A percentile compares a stretch with the other conserved stretches of the same genome.
phyloP scores from a whole-genome alignment of 768 basidiomycete species.

The Pleurotus platypus region DNA sequence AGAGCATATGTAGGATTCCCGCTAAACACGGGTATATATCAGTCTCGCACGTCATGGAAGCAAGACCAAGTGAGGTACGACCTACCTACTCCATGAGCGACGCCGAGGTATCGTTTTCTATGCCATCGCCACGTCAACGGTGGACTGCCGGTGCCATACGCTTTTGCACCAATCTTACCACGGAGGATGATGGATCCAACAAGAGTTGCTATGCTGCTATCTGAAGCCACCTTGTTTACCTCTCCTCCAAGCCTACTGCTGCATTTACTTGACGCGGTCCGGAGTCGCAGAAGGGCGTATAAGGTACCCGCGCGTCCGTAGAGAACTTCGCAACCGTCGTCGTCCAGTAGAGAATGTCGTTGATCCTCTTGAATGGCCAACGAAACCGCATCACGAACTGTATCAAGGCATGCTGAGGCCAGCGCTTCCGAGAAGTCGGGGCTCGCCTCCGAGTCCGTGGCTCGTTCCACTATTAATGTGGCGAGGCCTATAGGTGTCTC shows the following conservation, averaged over 20 bases:
- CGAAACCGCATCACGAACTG: slow-evolving; percentile 20
- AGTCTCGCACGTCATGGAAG: background rate
- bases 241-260: slow-evolving; percentile 8
- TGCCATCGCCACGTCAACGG: slow-evolving; percentile 62
- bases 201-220: slow-evolving; percentile 28
- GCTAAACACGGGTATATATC: slow-evolving; percentile 24
- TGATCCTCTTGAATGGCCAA: slow-evolving; percentile 19
- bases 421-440: slow-evolving; percentile 4
- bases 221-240: slow-evolving; percentile 24
- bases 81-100: slow-evolving; percentile 58
- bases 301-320: slow-evolving; percentile 59
- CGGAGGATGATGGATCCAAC: slow-evolving; percentile 44
- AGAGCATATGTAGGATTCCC: slow-evolving; percentile 50
- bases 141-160: slow-evolving; percentile 28
- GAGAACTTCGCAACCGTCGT: slow-evolving; percentile 53
- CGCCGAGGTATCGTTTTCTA: slow-evolving; percentile 52
- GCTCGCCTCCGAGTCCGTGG: slow-evolving; percentile 15
- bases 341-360: slow-evolving; percentile 18
- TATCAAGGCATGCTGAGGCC: slow-evolving; percentile 7
- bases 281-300: slow-evolving; percentile 47
- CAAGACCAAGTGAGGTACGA: background rate
- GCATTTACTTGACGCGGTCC: slow-evolving; percentile 18
- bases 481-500: slow-evolving; percentile 38
- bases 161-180: slow-evolving; percentile 26
- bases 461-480: slow-evolving; percentile 29